These are phyloP conservation scores for Echium plantagineum DNA, from an alignment of 257 asterid genomes.

Conservation along the genomic window DNA sequence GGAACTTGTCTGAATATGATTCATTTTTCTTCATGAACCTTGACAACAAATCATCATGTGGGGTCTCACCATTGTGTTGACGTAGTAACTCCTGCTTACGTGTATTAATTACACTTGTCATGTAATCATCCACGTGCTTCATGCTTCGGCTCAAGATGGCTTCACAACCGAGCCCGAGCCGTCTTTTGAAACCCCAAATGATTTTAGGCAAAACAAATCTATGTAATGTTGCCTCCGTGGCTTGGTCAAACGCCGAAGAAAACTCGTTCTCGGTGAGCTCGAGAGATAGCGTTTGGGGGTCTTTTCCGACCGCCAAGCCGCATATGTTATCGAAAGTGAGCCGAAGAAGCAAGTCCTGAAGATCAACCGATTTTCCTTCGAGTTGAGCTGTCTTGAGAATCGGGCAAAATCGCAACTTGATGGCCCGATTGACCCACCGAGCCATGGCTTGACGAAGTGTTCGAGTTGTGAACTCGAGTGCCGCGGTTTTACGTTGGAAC, in stretches of 20 bases:
- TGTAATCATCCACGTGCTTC: constrained; percentile 33
- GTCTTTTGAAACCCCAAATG: constrained; percentile 39
- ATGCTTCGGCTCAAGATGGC: constrained; percentile 26
- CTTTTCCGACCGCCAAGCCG: constrained; percentile 55
- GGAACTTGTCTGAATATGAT: constrained; percentile 32
- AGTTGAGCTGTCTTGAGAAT: constrained; percentile 33
- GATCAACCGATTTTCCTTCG: constrained; percentile 29
- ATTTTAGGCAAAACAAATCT: constrained; percentile 41
- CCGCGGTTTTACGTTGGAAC: constrained; percentile 56
- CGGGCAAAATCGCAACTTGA: constrained; percentile 37
- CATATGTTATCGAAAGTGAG: constrained; percentile 59
- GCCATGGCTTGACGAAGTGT: constrained; percentile 59
- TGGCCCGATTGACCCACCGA: constrained; percentile 55
- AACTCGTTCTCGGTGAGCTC: constrained; percentile 38
- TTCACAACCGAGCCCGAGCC: constrained; percentile 48
- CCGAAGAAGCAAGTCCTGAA: constrained; percentile 43
- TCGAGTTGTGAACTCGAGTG: constrained; percentile 51
- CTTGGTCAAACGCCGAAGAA: constrained; percentile 42
- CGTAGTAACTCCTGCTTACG: constrained; percentile 42
- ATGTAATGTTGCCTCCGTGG: constrained; percentile 49
- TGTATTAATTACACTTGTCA: constrained; percentile 36
- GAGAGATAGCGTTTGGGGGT: constrained; percentile 37
- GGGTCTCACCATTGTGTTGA: constrained; percentile 29
- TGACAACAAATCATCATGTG: constrained; percentile 40
- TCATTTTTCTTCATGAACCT: constrained; percentile 54